Base-by-base conservation (phyloP, 208 protist genomes). In the Wallacemonas sp. region DNA sequence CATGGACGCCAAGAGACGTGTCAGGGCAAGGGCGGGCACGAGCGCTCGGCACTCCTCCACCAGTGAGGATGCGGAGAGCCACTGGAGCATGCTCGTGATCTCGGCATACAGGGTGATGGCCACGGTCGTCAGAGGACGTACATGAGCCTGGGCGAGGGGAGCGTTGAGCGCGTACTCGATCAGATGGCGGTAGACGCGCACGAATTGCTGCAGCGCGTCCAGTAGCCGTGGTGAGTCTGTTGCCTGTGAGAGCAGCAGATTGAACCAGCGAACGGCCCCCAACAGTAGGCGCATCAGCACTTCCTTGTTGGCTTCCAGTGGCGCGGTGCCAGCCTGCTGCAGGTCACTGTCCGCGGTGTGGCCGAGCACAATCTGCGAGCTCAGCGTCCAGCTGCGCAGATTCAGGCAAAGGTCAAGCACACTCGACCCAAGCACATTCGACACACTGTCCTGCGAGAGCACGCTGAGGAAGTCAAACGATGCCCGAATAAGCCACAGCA, bases 331-430 rank as follows among this genome's bases (percentile, higher is more conserved):
- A 4, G 61, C n/a, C 54, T 59, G 69, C 21, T 58, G 32, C 12
- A 63, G 52, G 33, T 53, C 38, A 42, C 22, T 67, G 22, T 68
- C 34, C 19, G 73, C 71, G 1, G 52, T 65, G 63, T 86, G 79
- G 26, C 81, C 84, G 15, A 91, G 50, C 21, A 85, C 61, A 50
- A 89, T 70, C 36, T 88, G 79, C 30, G 75, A 71, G 60, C 76
- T 79, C 44, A 72, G 73, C 46, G 57, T 71, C 88, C 88, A 94
- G 22, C 73, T 67, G 41, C 79, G 73, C 84, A 94, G 89, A 17
- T 71, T 22, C 17, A 87, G 71, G 57, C 88, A 94, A 4, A 66
- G 9, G 13, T 50, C 37, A 19, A 94, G 55, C 3, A 89, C 57
- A 55, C 78, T 78, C 19, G 73, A 73, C 41, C 85, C 74, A 22